A percentile compares a stretch with the other conserved stretches of the same genome.
These are phyloP conservation scores for Monosporozyma aquatica DNA, from an alignment of 805 yeast genomes.

Conservation along the genomic window DNA sequence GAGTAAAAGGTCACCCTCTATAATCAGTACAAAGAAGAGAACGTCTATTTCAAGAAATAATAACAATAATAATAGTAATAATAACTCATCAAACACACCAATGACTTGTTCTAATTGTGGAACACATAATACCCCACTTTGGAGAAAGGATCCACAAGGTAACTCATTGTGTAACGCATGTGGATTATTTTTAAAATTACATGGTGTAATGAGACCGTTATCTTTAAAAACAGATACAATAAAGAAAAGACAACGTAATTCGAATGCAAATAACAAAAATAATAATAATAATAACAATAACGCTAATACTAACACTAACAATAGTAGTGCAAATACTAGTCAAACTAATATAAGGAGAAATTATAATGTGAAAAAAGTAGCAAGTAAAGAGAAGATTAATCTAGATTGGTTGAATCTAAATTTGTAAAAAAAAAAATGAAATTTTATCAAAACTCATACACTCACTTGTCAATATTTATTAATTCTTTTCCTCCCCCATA, in stretches of 20 bases:
- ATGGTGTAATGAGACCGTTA: constrained; percentile 86
- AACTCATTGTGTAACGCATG: constrained; percentile 92
- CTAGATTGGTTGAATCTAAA: constrained; percentile 7
- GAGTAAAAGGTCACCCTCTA: background rate
- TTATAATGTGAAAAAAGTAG: constrained; percentile 4
- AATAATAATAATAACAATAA: constrained; percentile 8
- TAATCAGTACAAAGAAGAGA: background rate
- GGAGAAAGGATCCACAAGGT: constrained; percentile 89
- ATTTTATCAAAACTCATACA: too few species aligned
- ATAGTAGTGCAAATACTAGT: background rate
- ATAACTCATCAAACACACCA: background rate
- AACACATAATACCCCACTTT: constrained; percentile 82
- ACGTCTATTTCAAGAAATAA: background rate
- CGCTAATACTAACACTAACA: background rate
- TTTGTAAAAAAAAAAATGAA: too few species aligned
- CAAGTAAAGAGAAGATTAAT: constrained; percentile 5
- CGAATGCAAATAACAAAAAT: constrained; percentile 26
- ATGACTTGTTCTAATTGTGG: constrained; percentile 75
- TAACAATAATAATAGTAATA: background rate
- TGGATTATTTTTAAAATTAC: constrained; percentile 81
- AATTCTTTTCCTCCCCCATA: too few species aligned
- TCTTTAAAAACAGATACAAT: constrained; percentile 86
- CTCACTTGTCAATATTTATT: too few species aligned
- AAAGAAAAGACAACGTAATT: constrained; percentile 68
- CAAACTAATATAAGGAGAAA: background rate